Base-by-base conservation (phyloP, 164 flowering plant genomes). In the Warburgia ugandensis region DNA sequence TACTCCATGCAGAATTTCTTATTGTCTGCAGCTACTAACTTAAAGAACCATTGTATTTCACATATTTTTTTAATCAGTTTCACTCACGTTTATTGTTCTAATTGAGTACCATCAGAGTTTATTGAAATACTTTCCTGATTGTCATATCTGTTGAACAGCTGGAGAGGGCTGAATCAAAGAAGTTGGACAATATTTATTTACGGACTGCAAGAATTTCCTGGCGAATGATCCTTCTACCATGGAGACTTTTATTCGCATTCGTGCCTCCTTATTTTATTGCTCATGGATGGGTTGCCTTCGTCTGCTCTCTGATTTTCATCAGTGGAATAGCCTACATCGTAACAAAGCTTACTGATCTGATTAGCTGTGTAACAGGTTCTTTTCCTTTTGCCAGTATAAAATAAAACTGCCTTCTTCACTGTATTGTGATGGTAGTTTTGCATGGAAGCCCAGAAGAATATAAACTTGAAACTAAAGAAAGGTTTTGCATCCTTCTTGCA, bases 271-370 rank as follows among this genome's bases (percentile, higher is more conserved):
- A 62, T 61, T 76, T 72, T 10, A 71, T 91, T 54, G 85, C 84
- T 55, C 94, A 87, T 70, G 97, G 97, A 28, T 91, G 96, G 97
- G 58, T 81, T 60, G 73, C 97, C 56, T 84, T 86, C 75, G 74
- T 83, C 49, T 77, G 77, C 71, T 84, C 96, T 50, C 76, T 91
- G 26, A 39, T 72, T 60, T 87, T 84, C 68, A 91, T 91, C 50
- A 81, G 83, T 56, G 94, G 90, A 32, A 75, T 89, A 29, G 86
- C 95, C 36, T 89, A 79, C 52, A 20, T 80, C 28, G 92, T 86
- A 13, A 89, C 92, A 13, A 54, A 74, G 63, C 58, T 89, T 61
- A 79, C 92, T 8, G 95, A 84, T 67, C 67, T 91, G 19, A 86
- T 91, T 63, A 84, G 87, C 83, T 86, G 94, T 59, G 87, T 83